Percentiles rank a stretch among this genome's conserved stretches.
Conservation (phyloP, 257 asterid genomes). For the Ballota nigra region DNA sequence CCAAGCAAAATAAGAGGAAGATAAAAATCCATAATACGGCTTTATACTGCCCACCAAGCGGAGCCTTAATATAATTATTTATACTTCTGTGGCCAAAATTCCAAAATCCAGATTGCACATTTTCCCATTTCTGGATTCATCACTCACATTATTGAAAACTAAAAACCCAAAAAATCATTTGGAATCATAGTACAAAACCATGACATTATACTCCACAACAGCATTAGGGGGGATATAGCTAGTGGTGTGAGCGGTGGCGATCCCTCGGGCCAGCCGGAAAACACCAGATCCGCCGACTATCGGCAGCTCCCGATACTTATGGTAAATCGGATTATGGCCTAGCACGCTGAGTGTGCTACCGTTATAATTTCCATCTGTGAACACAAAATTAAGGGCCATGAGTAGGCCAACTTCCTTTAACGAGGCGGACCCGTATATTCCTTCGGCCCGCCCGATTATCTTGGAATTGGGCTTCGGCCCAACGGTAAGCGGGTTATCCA, state of each 20-base stretch:
- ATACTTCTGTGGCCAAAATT: too few relatives aligned
- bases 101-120: too few relatives aligned
- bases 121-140: not conserved
- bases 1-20: too few relatives aligned
- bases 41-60: too few relatives aligned
- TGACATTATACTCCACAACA: not conserved
- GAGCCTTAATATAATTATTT: too few relatives aligned
- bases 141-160: not conserved
- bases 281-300: constrained; percentile 42
- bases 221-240: not conserved
- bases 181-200: not conserved
- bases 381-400: constrained; percentile 31
- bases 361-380: constrained; percentile 26
- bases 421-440: constrained; percentile 30
- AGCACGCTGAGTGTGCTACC: constrained; percentile 41
- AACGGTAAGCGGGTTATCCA: constrained; percentile 34
- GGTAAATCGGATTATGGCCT: constrained; percentile 27
- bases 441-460: constrained; percentile 41
- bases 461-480: constrained; percentile 28
- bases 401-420: constrained; percentile 14
- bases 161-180: not conserved
- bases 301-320: constrained; percentile 37
- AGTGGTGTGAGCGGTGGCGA: not conserved
- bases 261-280: constrained; percentile 42
- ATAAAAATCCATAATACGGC: too few relatives aligned